Evolutionary conservation across 2,329 filamentous ascomycete genomes (phyloP).

Genomic region (Penicillium capsulatum): DNA sequence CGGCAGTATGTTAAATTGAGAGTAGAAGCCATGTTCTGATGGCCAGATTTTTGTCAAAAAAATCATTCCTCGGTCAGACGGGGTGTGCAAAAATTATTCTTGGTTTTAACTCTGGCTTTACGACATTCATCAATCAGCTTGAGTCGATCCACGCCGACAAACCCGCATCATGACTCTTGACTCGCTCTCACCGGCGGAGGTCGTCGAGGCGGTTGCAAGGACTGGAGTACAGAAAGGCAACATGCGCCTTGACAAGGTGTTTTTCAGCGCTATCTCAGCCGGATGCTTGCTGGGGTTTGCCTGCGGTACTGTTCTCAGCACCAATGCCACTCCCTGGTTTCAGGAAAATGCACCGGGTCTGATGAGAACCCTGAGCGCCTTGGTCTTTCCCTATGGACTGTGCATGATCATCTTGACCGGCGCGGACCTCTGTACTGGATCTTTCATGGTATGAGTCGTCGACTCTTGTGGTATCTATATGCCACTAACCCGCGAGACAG

Average conservation of each 20-base stretch:
- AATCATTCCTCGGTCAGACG: too few relatives aligned
- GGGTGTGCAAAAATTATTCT: too few relatives aligned
- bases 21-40: too few relatives aligned
- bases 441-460: constrained; percentile 38
- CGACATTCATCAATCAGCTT: too few relatives aligned
- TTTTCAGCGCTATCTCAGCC: constrained; percentile 50
- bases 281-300: constrained; percentile 52
- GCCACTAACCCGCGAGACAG: constrained; percentile 15
- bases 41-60: too few relatives aligned
- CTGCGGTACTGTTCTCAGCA: constrained; percentile 46
- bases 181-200: constrained; percentile 47
- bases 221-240: constrained; percentile 51
- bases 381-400: constrained; percentile 51
- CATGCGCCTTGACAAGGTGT: constrained; percentile 52
- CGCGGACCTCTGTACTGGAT: constrained; percentile 48
- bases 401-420: constrained; percentile 49
- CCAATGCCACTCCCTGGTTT: constrained; percentile 47
- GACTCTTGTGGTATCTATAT: background rate
- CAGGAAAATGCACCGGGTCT: constrained; percentile 49
- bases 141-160: too few relatives aligned
- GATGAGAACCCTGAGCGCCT: constrained; percentile 43
- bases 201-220: constrained; percentile 49
- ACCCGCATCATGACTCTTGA: constrained; percentile 27
- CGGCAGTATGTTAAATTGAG: too few relatives aligned
- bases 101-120: too few relatives aligned